phyloP scores from a whole-genome alignment of 2,329 filamentous ascomycete genomes.

The Aspergillus pseudoterreus region DNA sequence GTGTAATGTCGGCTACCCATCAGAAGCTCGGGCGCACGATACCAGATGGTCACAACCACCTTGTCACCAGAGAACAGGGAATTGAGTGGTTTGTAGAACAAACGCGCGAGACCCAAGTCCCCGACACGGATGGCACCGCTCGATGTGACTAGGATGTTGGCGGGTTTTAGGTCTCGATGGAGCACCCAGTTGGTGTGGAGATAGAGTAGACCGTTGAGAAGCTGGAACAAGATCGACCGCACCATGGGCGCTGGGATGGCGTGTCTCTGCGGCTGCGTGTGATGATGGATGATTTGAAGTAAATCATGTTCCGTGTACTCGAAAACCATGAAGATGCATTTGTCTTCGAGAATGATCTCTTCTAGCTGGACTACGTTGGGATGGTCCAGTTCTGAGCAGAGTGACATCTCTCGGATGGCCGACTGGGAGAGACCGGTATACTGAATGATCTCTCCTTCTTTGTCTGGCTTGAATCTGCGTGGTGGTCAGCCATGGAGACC shows the following conservation, averaged over 20 bases:
- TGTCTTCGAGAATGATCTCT: constrained; percentile 96
- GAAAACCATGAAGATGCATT: constrained; percentile 99
- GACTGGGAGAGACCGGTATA: constrained; percentile 98
- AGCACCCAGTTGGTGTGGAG: constrained; percentile 96
- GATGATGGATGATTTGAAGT: constrained; percentile 96
- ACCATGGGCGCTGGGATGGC: constrained; percentile 85
- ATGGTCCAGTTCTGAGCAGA: constrained; percentile 88
- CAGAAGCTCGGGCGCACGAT: constrained; percentile 88
- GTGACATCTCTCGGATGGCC: constrained; percentile 92
- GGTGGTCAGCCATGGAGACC: constrained; percentile 12
- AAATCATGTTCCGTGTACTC: constrained; percentile 98
- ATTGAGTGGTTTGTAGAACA: constrained; percentile 92
- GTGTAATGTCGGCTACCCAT: constrained; percentile 95
- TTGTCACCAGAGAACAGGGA: constrained; percentile 93
- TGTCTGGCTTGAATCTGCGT: constrained; percentile 83
- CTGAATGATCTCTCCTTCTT: constrained; percentile 89
- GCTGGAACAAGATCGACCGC: constrained; percentile 91
- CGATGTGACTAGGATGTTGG: constrained; percentile 98
- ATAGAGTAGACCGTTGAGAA: constrained; percentile 91
- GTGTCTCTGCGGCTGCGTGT: constrained; percentile 82
- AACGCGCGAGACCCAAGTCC: constrained; percentile 82
- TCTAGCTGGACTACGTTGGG: constrained; percentile 84
- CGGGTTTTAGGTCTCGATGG: constrained; percentile 93
- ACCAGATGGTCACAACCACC: constrained; percentile 99
- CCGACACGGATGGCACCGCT: constrained; percentile 89